A percentile compares a stretch with the other conserved stretches of the same genome.
Evolutionary conservation across 2,329 filamentous ascomycete genomes (phyloP).

Genomic region (Colletotrichum orchidophilum): DNA sequence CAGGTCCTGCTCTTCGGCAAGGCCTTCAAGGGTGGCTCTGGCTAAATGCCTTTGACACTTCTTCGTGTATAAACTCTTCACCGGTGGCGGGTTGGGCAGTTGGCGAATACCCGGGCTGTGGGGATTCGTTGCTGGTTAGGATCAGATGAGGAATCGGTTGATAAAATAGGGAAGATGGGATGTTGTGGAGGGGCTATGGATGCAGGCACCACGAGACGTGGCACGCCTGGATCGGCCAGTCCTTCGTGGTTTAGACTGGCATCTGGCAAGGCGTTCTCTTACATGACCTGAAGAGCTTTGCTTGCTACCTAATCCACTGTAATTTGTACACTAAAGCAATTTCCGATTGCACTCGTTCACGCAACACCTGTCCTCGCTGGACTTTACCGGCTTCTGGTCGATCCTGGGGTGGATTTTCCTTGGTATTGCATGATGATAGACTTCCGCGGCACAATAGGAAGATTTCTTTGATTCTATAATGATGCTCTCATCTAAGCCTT

Average conservation of each 20-base stretch:
- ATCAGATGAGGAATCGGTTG: conserved; percentile 46
- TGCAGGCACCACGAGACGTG: conserved; percentile 46
- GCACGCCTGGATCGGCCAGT: conserved; percentile 46
- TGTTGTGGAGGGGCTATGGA: conserved; percentile 58
- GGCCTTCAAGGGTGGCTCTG: conserved; percentile 84
- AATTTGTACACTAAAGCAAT: conserved; percentile 71
- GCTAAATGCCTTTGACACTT: conserved; percentile 52
- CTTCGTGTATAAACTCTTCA: conserved; percentile 54
- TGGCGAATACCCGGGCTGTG: conserved; percentile 47
- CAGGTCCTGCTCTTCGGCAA: conserved; percentile 99
- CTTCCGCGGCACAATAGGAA: conserved; percentile 27
- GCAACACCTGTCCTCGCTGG: conserved; percentile 46
- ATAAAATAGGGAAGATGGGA: conserved; percentile 57
- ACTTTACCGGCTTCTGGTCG: conserved; percentile 37
- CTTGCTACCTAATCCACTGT: conserved; percentile 65
- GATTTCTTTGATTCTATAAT: conserved; percentile 16
- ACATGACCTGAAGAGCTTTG: conserved; percentile 51
- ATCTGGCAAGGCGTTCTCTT: conserved; percentile 57
- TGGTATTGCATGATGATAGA: conserved; percentile 32
- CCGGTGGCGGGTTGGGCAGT: conserved; percentile 42
- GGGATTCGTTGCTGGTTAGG: conserved; percentile 37
- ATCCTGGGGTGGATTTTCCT: conserved; percentile 31
- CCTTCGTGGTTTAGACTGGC: conserved; percentile 58
- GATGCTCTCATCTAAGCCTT: not conserved
- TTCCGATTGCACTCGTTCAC: conserved; percentile 53